Percentiles rank a stretch among this genome's conserved stretches.
Conservation (phyloP, 441 rosid genomes). For the Pelargonium citronellum region DNA sequence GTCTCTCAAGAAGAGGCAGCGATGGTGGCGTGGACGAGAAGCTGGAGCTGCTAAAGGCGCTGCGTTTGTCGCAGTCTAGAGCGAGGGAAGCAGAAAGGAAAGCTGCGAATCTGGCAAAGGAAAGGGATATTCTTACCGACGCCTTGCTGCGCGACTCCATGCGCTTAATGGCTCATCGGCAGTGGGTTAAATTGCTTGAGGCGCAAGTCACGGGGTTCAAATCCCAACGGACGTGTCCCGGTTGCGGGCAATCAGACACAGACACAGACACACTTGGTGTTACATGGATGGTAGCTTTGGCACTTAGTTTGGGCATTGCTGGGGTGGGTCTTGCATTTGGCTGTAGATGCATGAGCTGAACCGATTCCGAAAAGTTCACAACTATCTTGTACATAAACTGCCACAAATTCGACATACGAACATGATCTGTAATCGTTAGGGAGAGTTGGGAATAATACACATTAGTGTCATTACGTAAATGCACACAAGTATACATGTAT, state of each 20-base stretch:
- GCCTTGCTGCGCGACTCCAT: constrained; percentile 39
- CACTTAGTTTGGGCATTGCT: constrained; percentile 38
- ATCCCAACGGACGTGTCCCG: constrained; percentile 14
- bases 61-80: constrained; percentile 55
- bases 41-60: constrained; percentile 52
- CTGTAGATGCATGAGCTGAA: constrained; percentile 13
- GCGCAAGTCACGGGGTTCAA: constrained; percentile 31
- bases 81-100: constrained; percentile 64
- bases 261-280: constrained; percentile 15
- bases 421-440: too few species aligned
- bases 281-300: constrained; percentile 34
- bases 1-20: background rate
- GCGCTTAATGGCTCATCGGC: constrained; percentile 38
- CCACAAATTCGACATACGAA: too few species aligned
- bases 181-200: constrained; percentile 50
- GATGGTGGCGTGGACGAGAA: constrained; percentile 20
- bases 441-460: too few species aligned
- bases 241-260: constrained; percentile 8
- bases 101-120: constrained; percentile 32
- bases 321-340: constrained; percentile 41
- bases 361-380: too few species aligned
- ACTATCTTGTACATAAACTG: too few species aligned
- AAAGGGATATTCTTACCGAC: constrained; percentile 32
- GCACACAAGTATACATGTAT: too few species aligned
- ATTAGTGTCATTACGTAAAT: too few species aligned